Evolutionary conservation across 208 protist species (phyloP).

Genomic region (Leishmania braziliensis): DNA sequence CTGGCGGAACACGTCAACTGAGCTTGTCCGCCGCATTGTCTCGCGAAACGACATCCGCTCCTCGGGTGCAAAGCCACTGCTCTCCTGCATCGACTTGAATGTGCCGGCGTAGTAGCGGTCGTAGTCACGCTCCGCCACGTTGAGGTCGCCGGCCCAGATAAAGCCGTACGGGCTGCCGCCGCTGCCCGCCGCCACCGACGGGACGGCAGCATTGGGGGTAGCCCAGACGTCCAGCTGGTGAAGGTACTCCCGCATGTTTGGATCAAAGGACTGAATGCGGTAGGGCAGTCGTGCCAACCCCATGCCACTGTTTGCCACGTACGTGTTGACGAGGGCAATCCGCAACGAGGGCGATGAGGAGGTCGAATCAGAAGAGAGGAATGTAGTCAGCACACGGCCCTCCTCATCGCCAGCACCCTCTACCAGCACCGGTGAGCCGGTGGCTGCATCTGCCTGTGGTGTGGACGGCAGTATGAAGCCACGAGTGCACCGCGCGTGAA

Average conservation of each 20-base stretch:
- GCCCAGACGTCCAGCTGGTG: slow-evolving; percentile 38
- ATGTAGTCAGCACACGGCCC: slow-evolving; percentile 89
- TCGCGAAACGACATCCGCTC: slow-evolving; percentile 85
- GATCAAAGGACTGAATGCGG: slow-evolving; percentile 83
- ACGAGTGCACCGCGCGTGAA: slow-evolving; percentile 29
- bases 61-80: slow-evolving; percentile 91
- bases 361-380: slow-evolving; percentile 35
- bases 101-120: slow-evolving; percentile 87
- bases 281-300: slow-evolving; percentile 86
- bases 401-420: slow-evolving; percentile 66
- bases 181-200: slow-evolving; percentile 2
- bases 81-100: slow-evolving; percentile 91
- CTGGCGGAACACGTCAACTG: slow-evolving; percentile 86
- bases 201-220: neutral
- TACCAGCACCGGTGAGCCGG: neutral
- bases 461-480: slow-evolving; percentile 37
- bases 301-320: slow-evolving; percentile 94
- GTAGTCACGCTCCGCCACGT: slow-evolving; percentile 94
- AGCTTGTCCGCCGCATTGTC: slow-evolving; percentile 47
- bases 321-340: slow-evolving; percentile 89
- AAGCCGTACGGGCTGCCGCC: slow-evolving; percentile 37
- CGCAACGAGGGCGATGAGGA: slow-evolving; percentile 3
- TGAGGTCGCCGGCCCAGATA: slow-evolving; percentile 95
- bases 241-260: slow-evolving; percentile 64
- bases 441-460: neutral